Evolutionary conservation across 805 yeast genomes (phyloP).

Genomic region (Kuraishia hungarica): DNA sequence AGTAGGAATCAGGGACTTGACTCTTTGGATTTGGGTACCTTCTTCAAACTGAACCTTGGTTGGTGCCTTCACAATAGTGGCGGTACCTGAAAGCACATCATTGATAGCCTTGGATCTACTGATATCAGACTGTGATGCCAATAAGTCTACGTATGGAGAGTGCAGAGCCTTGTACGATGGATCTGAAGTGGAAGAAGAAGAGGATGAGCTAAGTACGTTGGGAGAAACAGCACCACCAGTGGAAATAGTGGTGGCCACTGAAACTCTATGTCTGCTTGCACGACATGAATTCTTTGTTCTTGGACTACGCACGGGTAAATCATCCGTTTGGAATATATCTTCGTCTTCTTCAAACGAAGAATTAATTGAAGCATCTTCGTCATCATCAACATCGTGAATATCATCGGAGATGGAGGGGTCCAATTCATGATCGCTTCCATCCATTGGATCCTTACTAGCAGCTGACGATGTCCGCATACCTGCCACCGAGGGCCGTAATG

Average conservation of each 20-base stretch:
- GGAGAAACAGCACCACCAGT: not conserved
- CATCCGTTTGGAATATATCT: constrained; percentile 1
- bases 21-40: constrained; percentile 1
- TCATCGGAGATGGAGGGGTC: not conserved
- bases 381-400: not conserved
- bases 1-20: constrained; percentile 1
- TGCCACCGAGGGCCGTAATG: not conserved
- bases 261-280: not conserved
- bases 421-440: not conserved
- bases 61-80: not conserved
- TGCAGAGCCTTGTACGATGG: not conserved
- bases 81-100: not conserved
- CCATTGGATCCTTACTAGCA: not conserved
- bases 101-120: not conserved
- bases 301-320: not conserved
- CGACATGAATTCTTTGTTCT: not conserved
- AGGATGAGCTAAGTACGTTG: not conserved
- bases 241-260: not conserved
- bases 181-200: not conserved
- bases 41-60: constrained; percentile 1
- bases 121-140: not conserved
- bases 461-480: not conserved
- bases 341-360: not conserved
- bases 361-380: not conserved
- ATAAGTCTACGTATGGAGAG: not conserved